Conservation (phyloP, 2,329 filamentous ascomycete species). For the Rosellinia necatrix region DNA sequence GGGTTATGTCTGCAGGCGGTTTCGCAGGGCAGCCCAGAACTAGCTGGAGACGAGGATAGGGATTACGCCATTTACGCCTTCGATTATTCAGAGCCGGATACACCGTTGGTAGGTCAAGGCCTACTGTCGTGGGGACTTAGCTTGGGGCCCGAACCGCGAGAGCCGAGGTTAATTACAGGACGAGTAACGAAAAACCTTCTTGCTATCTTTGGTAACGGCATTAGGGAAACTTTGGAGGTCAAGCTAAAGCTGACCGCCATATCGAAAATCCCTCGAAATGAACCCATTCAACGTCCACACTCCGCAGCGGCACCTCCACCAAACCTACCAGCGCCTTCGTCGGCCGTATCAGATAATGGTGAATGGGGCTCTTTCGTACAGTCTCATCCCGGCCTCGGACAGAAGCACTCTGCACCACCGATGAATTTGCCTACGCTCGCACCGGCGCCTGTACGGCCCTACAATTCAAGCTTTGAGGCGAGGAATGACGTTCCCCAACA, state of each 20-base stretch:
- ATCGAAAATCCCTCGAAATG: conserved; percentile 53
- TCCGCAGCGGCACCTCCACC: conserved; percentile 24
- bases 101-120: conserved; percentile 90
- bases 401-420: conserved; percentile 41
- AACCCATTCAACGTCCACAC: conserved; percentile 31
- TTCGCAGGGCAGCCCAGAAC: conserved; percentile 78
- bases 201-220: conserved; percentile 80
- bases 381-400: conserved; percentile 63
- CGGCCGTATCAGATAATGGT: conserved; percentile 64
- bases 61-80: conserved; percentile 98
- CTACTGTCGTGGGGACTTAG: conserved; percentile 85
- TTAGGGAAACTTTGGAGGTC: conserved; percentile 89
- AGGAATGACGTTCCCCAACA: conserved; percentile 27
- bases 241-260: conserved; percentile 85
- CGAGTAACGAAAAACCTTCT: conserved; percentile 86
- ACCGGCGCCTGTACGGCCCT: conserved; percentile 40
- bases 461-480: conserved; percentile 34
- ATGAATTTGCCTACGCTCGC: conserved; percentile 38
- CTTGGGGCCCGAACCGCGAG: conserved; percentile 33
- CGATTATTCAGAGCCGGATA: conserved; percentile 95
- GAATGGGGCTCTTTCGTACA: conserved; percentile 82
- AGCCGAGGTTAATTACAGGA: conserved; percentile 81
- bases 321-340: conserved; percentile 36
- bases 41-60: conserved; percentile 70
- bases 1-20: conserved; percentile 87